phyloP scores from a whole-genome alignment of 352 stramenopile genomes.

The Globisporangium cystogenes region DNA sequence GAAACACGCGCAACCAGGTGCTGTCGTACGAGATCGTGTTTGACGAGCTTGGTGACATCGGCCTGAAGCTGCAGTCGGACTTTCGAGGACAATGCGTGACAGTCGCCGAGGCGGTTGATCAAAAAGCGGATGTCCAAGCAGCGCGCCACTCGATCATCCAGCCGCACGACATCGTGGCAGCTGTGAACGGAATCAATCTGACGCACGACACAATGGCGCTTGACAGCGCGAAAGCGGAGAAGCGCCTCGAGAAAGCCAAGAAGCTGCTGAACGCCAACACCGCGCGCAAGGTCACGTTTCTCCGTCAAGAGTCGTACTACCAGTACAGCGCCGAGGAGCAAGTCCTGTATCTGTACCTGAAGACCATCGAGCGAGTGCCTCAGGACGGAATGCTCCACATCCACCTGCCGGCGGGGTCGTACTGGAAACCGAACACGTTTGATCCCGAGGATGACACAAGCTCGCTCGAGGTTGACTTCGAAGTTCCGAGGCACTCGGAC shows the following conservation, averaged over 20 bases:
- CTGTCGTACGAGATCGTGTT: slow-evolving; percentile 59
- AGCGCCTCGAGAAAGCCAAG: slow-evolving; percentile 21
- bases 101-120: slow-evolving; percentile 27
- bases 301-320: slow-evolving; percentile 50
- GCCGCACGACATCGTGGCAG: slow-evolving; percentile 47
- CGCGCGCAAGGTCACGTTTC: slow-evolving; percentile 32
- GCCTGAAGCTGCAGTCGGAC: slow-evolving; percentile 40
- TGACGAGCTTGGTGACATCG: slow-evolving; percentile 32
- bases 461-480: slow-evolving; percentile 21
- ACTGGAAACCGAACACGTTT: slow-evolving; percentile 21
- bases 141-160: slow-evolving; percentile 39
- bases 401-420: slow-evolving; percentile 17
- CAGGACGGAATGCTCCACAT: slow-evolving; percentile 24
- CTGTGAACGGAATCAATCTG: slow-evolving; percentile 24
- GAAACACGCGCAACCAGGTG: slow-evolving; percentile 60
- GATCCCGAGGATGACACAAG: slow-evolving; percentile 3
- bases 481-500: slow-evolving; percentile 23
- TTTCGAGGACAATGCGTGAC: slow-evolving; percentile 53
- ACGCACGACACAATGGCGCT: slow-evolving; percentile 18
- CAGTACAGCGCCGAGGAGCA: slow-evolving; percentile 24
- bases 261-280: slow-evolving; percentile 18
- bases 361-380: slow-evolving; percentile 28
- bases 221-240: slow-evolving; percentile 26
- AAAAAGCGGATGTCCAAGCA: slow-evolving; percentile 28
- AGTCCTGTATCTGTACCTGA: slow-evolving; percentile 27